Conservation (phyloP, 768 basidiomycete genomes). For the Boletus rex-veris region DNA sequence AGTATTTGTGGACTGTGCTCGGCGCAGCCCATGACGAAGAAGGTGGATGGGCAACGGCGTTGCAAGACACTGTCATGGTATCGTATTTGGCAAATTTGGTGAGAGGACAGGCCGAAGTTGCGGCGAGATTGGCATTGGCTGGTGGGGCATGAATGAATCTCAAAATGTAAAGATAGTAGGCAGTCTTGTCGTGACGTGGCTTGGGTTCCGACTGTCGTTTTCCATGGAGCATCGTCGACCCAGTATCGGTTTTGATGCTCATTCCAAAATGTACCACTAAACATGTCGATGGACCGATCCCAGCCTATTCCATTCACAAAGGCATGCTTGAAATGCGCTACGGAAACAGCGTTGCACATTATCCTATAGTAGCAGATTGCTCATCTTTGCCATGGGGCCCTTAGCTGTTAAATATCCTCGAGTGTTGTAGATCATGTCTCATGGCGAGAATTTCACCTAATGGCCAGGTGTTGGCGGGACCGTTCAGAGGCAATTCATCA, state of each 20-base stretch:
- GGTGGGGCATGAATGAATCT: slow-evolving; percentile 30
- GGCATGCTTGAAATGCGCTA: no score
- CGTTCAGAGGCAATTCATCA: slow-evolving; percentile 35
- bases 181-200: no score
- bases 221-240: no score
- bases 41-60: slow-evolving; percentile 67
- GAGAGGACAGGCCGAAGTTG: slow-evolving; percentile 89
- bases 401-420: slow-evolving; percentile 88
- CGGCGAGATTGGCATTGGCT: slow-evolving; percentile 78
- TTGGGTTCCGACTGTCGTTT: no score
- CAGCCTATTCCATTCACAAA: no score
- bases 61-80: slow-evolving; percentile 93
- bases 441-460: slow-evolving; percentile 88
- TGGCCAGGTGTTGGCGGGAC: slow-evolving; percentile 93
- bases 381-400: no score
- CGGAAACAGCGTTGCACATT: no score
- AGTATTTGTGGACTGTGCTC: slow-evolving; percentile 88
- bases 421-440: slow-evolving; percentile 93
- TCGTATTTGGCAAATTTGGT: slow-evolving; percentile 93
- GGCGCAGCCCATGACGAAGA: slow-evolving; percentile 70
- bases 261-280: no score
- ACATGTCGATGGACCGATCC: no score
- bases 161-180: slow-evolving; percentile 1
- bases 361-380: no score
- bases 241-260: no score